A percentile compares a stretch with the other conserved stretches of the same genome.
Conservation (phyloP, 331 rosid species). For the Phaseolus coccineus region DNA sequence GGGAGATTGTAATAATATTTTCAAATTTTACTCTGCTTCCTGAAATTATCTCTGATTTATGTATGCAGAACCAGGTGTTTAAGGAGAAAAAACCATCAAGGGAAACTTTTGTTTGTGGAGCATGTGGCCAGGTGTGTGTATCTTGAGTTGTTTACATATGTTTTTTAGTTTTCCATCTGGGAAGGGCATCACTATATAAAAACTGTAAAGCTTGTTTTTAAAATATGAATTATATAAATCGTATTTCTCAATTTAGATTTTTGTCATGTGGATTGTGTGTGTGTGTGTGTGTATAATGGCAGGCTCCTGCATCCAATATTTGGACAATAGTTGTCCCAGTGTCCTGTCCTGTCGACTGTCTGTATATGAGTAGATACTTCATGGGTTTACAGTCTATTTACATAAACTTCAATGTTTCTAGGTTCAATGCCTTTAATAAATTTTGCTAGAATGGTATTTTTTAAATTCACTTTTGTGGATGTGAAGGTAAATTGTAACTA, state of each 20-base stretch:
- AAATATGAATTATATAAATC: too few relatives aligned
- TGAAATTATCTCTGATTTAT: constrained; percentile 38
- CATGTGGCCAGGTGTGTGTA: constrained; percentile 92
- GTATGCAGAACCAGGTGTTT: constrained; percentile 63
- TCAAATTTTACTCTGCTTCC: constrained; percentile 34
- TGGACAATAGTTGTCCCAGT: too few relatives aligned
- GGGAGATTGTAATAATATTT: constrained; percentile 28
- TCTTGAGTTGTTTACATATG: not conserved
- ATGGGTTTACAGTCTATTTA: not conserved
- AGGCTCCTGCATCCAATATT: too few relatives aligned
- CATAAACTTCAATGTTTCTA: constrained; percentile 1
- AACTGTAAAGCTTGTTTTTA: too few relatives aligned
- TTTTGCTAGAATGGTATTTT: not conserved
- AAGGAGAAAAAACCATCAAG: constrained; percentile 96
- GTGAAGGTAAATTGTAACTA: not conserved
- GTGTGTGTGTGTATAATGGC: too few relatives aligned
- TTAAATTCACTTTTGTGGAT: not conserved
- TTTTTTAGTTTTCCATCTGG: too few relatives aligned
- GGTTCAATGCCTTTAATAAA: constrained; percentile 17
- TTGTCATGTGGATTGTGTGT: too few relatives aligned
- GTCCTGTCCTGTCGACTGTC: too few relatives aligned
- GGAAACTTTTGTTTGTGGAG: constrained; percentile 93
- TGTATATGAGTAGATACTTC: too few relatives aligned
- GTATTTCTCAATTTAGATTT: too few relatives aligned
- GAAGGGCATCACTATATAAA: too few relatives aligned